Evolutionary conservation across 495 filamentous ascomycete genomes (phyloP), one percentile per base, ranked within the genome.

Genomic region (Daldinia caldariorum): DNA sequence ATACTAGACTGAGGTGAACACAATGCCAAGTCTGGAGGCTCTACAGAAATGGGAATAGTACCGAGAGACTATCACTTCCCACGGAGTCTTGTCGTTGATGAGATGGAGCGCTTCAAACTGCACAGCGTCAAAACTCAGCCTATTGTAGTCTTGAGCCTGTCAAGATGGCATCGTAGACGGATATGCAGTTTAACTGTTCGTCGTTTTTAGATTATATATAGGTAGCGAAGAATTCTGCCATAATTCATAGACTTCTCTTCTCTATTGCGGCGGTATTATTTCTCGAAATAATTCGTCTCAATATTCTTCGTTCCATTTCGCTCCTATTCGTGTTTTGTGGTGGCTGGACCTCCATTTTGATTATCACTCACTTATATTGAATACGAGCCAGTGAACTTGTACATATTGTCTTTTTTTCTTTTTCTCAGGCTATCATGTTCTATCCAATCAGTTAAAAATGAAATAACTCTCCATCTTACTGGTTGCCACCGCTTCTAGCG

Each of bases 401-500:
- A 67, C 58, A 29, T 26, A 26, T 26, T 26, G 26, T 29, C 50
- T 45, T 39, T 29, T n/a, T 37, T 47, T 45, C 18, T 63, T 61
- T 55, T 47, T 53, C 29, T 53, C 66, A 49, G 29, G n/a, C 51
- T 43, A 56, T 22, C 49, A 26, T 22, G 26, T 63, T 60, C 20
- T 59, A 60, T 41, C 14, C 14, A 68, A 26, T 31, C 43, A 67
- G 60, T 62, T 65, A 72, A 68, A 68, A 57, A 76, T 76, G 74
- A 73, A 76, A 63, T 76, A 74, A 61, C 53, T 73, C 61, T 35
- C 61, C 45, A 74, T 76, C 47, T 67, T 76, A 38, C 39, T 76
- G 37, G 71, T 76, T 22, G 74, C 74, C 39, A 73, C 74, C n/a
- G 35, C 74, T 58, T 67, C 74, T 41, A 63, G 62, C 29, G 74